Evolutionary conservation across 768 basidiomycete species (phyloP).

Genomic region (Pholiota microspora): DNA sequence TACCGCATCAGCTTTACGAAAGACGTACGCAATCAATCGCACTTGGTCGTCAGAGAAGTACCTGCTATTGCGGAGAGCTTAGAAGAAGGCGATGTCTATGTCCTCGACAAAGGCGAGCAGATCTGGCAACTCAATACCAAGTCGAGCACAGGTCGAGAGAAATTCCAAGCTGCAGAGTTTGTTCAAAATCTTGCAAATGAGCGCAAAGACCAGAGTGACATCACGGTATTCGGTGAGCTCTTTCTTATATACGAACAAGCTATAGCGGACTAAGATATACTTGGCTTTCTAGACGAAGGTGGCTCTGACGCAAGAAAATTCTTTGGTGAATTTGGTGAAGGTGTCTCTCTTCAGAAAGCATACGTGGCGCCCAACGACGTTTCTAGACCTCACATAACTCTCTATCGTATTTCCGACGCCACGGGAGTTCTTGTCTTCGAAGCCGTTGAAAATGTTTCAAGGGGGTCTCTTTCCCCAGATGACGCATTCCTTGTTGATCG

Average conservation of each 20-base stretch:
- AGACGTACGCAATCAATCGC: slow-evolving; percentile 20
- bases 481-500: slow-evolving; percentile 55
- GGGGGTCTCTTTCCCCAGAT: slow-evolving; percentile 38
- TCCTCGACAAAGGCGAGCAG: slow-evolving; percentile 53
- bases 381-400: slow-evolving; percentile 15
- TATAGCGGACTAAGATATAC: background rate
- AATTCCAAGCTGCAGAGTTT: slow-evolving; percentile 63
- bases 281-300: slow-evolving; percentile 48
- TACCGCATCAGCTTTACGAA: slow-evolving; percentile 46
- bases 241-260: background rate
- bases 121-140: slow-evolving; percentile 60
- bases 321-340: slow-evolving; percentile 44
- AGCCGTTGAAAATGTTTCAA: slow-evolving; percentile 27
- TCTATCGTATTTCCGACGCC: slow-evolving; percentile 46
- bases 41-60: slow-evolving; percentile 49
- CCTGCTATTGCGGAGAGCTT: slow-evolving; percentile 42
- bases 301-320: slow-evolving; percentile 44
- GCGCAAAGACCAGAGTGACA: slow-evolving; percentile 38
- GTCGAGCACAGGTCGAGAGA: slow-evolving; percentile 51
- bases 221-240: slow-evolving; percentile 47
- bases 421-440: slow-evolving; percentile 38
- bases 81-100: slow-evolving; percentile 53
- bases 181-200: slow-evolving; percentile 41
- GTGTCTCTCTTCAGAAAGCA: slow-evolving; percentile 18
- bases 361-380: slow-evolving; percentile 8